phyloP scores from a whole-genome alignment of 768 basidiomycete genomes.

The Phallus indusiatus region DNA sequence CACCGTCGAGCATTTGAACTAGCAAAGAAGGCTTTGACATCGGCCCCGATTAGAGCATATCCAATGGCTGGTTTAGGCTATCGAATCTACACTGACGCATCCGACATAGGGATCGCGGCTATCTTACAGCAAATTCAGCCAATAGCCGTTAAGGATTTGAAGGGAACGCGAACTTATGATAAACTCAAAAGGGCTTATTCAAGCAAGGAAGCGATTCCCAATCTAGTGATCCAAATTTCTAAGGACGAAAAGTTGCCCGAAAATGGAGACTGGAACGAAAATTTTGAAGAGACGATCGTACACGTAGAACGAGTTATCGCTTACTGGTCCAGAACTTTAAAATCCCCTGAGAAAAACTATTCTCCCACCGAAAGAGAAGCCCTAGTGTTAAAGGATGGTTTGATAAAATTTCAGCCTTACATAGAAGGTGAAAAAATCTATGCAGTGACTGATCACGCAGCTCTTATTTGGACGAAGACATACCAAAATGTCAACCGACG shows the following conservation, averaged over 20 bases:
- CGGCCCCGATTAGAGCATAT: slow-evolving; percentile 26
- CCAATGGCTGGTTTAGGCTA: slow-evolving; percentile 23
- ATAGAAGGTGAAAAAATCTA: slow-evolving; percentile 27
- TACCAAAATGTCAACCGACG: slow-evolving; percentile 30
- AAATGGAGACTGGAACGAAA: slow-evolving; percentile 11
- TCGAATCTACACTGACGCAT: slow-evolving; percentile 27
- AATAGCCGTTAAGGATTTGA: slow-evolving; percentile 15
- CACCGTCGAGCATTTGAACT: slow-evolving; percentile 22
- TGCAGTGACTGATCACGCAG: slow-evolving; percentile 17
- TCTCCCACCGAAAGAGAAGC: slow-evolving; percentile 32
- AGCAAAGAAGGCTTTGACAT: slow-evolving; percentile 21
- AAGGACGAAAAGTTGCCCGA: slow-evolving; percentile 4
- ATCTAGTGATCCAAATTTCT: slow-evolving; percentile 6
- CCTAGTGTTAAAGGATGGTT: slow-evolving; percentile 26
- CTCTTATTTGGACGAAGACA: slow-evolving; percentile 27
- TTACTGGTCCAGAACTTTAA: slow-evolving; percentile 23
- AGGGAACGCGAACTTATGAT: slow-evolving; percentile 16
- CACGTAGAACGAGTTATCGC: slow-evolving; percentile 23
- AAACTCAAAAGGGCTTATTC: slow-evolving; percentile 11
- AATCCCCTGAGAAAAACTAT: slow-evolving; percentile 27
- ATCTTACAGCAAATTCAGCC: slow-evolving; percentile 19
- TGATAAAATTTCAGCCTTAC: too few species aligned
- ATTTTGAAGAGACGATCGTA: slow-evolving; percentile 23
- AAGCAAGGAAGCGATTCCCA: slow-evolving; percentile 8
- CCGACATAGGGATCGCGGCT: slow-evolving; percentile 16